Evolutionary conservation across 805 yeast species (phyloP).

Genomic region (Blastobotrys robertii): DNA sequence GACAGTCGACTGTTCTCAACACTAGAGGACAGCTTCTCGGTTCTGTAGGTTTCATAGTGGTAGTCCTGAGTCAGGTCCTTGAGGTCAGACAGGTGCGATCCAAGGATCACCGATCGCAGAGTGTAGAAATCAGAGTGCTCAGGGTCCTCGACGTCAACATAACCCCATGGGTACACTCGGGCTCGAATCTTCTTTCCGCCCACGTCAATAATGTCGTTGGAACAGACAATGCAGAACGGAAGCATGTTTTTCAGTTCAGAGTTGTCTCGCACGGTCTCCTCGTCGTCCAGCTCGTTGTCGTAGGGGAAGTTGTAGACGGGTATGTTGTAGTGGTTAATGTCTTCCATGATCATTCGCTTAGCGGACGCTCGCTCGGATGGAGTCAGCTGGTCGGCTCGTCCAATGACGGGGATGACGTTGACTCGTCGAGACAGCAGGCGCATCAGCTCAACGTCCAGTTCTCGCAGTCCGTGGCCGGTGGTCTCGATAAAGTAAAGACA

Average conservation of each 20-base stretch:
- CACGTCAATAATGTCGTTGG: conserved; percentile 27
- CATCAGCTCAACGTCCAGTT: conserved; percentile 67
- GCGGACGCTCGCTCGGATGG: conserved; percentile 45
- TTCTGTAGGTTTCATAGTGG: conserved; percentile 69
- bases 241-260: conserved; percentile 34
- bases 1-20: conserved; percentile 14
- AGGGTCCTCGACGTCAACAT: conserved; percentile 32
- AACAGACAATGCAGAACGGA: conserved; percentile 59
- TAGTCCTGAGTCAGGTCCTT: conserved; percentile 72
- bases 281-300: conserved; percentile 48
- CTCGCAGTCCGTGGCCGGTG: conserved; percentile 47
- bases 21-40: conserved; percentile 44
- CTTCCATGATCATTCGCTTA: conserved; percentile 46
- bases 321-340: conserved; percentile 47
- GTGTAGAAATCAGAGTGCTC: conserved; percentile 26
- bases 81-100: conserved; percentile 68
- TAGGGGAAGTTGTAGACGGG: conserved; percentile 66
- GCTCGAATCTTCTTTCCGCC: conserved; percentile 33
- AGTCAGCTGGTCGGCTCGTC: conserved; percentile 74
- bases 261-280: conserved; percentile 27
- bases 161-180: conserved; percentile 55
- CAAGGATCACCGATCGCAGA: conserved; percentile 57
- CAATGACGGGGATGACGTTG: conserved; percentile 74
- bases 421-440: conserved; percentile 58
- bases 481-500: conserved; percentile 68